phyloP scores from a whole-genome alignment of 179 eudicot genomes.

The Spinacia oleracea region DNA sequence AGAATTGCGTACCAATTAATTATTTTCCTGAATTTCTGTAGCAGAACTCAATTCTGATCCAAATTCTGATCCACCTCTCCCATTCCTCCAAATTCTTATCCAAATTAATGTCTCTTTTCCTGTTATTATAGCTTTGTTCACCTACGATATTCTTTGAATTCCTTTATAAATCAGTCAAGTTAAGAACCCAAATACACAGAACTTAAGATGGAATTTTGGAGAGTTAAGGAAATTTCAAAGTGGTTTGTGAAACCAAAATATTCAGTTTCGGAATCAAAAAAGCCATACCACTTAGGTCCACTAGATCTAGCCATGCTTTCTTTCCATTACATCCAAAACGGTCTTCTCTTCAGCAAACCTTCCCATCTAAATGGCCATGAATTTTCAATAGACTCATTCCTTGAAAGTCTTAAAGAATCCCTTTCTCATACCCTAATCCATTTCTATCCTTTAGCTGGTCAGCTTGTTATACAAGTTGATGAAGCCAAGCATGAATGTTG shows the following conservation, averaged over 20 bases:
- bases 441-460: slow-evolving; percentile 26
- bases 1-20: too few species aligned
- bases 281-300: not conserved
- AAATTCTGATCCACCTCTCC: too few species aligned
- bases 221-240: not conserved
- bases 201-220: not conserved
- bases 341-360: slow-evolving; percentile 1
- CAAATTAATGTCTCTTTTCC: too few species aligned
- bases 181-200: too few species aligned
- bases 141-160: too few species aligned
- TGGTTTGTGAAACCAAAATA: not conserved
- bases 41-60: too few species aligned
- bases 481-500: not conserved
- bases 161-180: too few species aligned
- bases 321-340: not conserved
- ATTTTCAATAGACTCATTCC: slow-evolving; percentile 8
- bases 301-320: not conserved
- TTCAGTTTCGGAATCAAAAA: not conserved
- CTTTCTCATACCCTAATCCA: slow-evolving; percentile 31
- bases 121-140: too few species aligned
- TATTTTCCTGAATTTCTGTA: too few species aligned
- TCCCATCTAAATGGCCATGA: not conserved
- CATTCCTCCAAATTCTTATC: too few species aligned
- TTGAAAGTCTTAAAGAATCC: slow-evolving; percentile 39
- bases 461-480: slow-evolving; percentile 13